Conservation (phyloP, 1,284 basidiomycete species). For the Wallemia ichthyophaga region DNA sequence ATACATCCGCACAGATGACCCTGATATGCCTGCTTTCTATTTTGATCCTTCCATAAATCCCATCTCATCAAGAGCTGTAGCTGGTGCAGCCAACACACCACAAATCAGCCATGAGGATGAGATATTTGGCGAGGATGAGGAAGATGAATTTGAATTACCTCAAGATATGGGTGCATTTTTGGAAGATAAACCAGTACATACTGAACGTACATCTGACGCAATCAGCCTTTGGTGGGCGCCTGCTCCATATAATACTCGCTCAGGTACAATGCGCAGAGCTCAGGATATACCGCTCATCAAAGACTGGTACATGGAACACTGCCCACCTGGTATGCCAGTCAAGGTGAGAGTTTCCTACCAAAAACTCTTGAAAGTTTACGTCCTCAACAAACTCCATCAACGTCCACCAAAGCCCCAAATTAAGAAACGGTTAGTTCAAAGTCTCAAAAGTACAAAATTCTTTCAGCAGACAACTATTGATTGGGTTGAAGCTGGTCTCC, state of each 20-base stretch:
- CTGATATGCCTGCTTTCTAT: constrained; percentile 97
- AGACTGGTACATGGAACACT: constrained; percentile 84
- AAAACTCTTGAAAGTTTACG: constrained; percentile 51
- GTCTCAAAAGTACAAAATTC: constrained; percentile 94
- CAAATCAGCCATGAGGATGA: constrained; percentile 65
- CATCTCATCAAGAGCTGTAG: constrained; percentile 54
- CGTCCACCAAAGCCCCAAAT: constrained; percentile 82
- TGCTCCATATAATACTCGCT: constrained; percentile 75
- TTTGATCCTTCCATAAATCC: constrained; percentile 96
- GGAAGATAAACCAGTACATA: constrained; percentile 47
- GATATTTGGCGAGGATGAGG: constrained; percentile 52
- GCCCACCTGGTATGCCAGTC: constrained; percentile 78
- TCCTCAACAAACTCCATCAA: constrained; percentile 73
- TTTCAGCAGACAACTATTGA: constrained; percentile 94
- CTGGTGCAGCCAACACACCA: constrained; percentile 43
- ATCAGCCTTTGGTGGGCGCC: constrained; percentile 98
- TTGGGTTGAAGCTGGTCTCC: constrained; percentile 96
- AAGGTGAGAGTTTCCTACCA: constrained; percentile 98
- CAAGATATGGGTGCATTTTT: constrained; percentile 60
- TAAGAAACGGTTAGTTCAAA: constrained; percentile 86
- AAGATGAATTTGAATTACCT: constrained; percentile 66
- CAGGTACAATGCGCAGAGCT: constrained; percentile 69
- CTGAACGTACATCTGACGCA: constrained; percentile 76
- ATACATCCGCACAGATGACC: constrained; percentile 95
- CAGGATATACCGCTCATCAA: constrained; percentile 90